These are phyloP conservation scores for Amaranthus hypochondriacus DNA, from an alignment of 148 eudicot species.

Conservation along the genomic window DNA sequence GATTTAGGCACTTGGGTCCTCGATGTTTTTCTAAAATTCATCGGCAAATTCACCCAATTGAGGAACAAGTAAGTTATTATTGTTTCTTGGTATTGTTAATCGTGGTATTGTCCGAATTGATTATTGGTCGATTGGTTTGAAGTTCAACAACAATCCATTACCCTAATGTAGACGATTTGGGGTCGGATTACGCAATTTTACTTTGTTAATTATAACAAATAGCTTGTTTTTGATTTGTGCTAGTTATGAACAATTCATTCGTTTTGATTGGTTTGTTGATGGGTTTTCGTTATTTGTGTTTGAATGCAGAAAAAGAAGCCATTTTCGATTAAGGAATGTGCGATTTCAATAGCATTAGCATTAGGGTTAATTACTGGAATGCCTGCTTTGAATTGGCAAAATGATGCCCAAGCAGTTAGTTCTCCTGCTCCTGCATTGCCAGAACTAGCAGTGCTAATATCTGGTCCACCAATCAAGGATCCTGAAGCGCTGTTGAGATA, in stretches of 20 bases:
- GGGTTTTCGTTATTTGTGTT: background rate
- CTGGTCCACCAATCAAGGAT: slow-evolving; percentile 98
- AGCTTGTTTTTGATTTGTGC: too few relatives aligned
- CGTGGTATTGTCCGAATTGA: background rate
- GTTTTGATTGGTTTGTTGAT: background rate
- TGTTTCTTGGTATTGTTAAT: background rate
- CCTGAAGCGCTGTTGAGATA: slow-evolving; percentile 83
- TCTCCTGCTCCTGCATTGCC: slow-evolving; percentile 42
- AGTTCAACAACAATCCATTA: too few relatives aligned
- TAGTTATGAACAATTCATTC: too few relatives aligned
- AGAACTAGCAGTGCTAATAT: slow-evolving; percentile 77
- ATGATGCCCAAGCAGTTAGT: slow-evolving; percentile 50
- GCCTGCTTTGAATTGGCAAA: slow-evolving; percentile 46
- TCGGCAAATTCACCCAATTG: slow-evolving; percentile 21
- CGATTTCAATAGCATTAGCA: slow-evolving; percentile 74
- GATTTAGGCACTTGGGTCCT: slow-evolving; percentile 21
- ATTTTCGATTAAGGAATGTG: slow-evolving; percentile 60
- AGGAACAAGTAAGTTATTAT: slow-evolving; percentile 35
- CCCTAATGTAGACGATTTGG: background rate
- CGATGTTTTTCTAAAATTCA: slow-evolving; percentile 36
- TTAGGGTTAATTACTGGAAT: slow-evolving; percentile 63
- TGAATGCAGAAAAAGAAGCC: slow-evolving; percentile 46
- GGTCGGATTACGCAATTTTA: too few relatives aligned
- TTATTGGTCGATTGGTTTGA: background rate
- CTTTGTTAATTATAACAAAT: too few relatives aligned